Evolutionary conservation across 768 basidiomycete species (phyloP), one percentile per base, ranked within the genome.

Genomic region (Boletus reticuloceps): DNA sequence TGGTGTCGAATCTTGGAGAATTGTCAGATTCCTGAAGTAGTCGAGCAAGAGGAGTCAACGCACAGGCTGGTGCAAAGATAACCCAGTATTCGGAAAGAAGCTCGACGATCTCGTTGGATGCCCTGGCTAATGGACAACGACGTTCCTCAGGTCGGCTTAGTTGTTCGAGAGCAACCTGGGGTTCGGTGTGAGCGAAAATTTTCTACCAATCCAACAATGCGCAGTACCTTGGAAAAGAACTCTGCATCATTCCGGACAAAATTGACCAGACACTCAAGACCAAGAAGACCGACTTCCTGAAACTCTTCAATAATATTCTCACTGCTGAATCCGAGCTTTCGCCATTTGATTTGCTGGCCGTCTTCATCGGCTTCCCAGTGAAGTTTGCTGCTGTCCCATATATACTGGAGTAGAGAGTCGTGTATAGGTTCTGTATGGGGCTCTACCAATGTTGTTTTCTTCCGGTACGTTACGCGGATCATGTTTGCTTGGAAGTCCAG

Each of bases 401-500:
- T 85, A 56, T 78, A 82, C 19, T 82, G 74, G 34, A 94, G 74
- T 29, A 81, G 75, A 19, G 74, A 75, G 13, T 73, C 75, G 61
- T 91, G 88, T 5, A 75, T 70, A 5, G 79, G 77, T 52, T 89
- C 85, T 40, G 70, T 68, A 29, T 85, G 82, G 4, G 86, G 82
- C 62, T 91, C 86, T 17, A 94, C 89, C 22, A 82, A 70, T 4
- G 89, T 89, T 16, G 80, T 88, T 73, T 92, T 93, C 75, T 88
- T 89, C 52, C 87, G 82, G 68, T 89, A 88, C 14, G 82, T 84
- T 29, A 91, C 82, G 38, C 89, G 84, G 51, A 90, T 77, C 55
- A 93, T 82, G 70, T 91, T 92, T 27, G 89, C 85, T 74, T 94
- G 92, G 69, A 94, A 94, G 66, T 94, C 89, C 52, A 94, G 78